Base-by-base conservation (phyloP, 495 filamentous ascomycete species). In the Ramalina peruviana region DNA sequence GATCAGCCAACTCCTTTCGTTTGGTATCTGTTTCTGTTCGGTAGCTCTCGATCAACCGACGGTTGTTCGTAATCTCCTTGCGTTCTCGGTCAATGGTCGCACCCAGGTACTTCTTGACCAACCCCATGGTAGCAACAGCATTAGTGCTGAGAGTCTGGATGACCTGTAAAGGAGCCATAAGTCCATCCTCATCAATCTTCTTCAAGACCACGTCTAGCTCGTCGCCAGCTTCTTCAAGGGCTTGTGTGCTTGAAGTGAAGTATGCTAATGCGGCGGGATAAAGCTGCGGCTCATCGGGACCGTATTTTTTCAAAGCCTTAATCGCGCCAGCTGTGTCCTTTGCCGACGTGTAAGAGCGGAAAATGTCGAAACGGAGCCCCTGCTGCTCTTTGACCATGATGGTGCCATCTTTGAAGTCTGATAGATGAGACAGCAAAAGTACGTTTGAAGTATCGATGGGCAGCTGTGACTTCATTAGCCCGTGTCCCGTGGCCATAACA, bases 141-240 rank as follows among this genome's bases (percentile, higher is more conserved):
- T 87, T 88, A 23, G 76, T 80, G 51, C 81, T 85, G 11, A 98
- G 70, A 3, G 93, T 88, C 62, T 98, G 92, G 15, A 98, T 92
- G 13, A 98, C 92, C 63, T 98, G 90, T 21, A 98, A 71, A 1
- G 92, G 92, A 13, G 93, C 90, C 85, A 98, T 93, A 12, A 98
- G 75, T 13, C 86, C 84, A 53, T 92, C 86, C 48, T 83, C 76
- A 49, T 94, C 84, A 58, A 98, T 98, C 53, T 85, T 85, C 40
- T 79, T 78, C 36, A 98, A 72, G 3, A 98, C 83, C 19, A 70
- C 69, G 44, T 87, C 75, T 6, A 98, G 72, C 48, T 88, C 85
- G 17, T 80, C 77, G 1, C 92, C 90, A 4, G 86, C 90, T 64
- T 94, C 93, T 46, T 85, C 79, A 1, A 97, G 75, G 30, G 92